Evolutionary conservation across 2,329 filamentous ascomycete genomes (phyloP).

Genomic region (Zymoseptoria crescenta): DNA sequence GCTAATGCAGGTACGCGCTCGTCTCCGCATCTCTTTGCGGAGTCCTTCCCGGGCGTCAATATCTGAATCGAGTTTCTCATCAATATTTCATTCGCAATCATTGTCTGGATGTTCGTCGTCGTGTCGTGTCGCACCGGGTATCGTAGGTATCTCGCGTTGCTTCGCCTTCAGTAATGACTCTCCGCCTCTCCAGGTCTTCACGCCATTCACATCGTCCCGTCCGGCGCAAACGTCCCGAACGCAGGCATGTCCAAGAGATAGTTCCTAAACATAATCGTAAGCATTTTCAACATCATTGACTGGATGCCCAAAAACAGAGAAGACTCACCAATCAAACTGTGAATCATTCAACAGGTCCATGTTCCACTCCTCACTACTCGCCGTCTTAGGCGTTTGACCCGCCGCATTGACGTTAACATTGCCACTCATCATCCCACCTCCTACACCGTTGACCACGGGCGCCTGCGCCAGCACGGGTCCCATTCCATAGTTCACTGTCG

Average conservation of each 20-base stretch:
- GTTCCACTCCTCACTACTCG: slow-evolving; percentile 28
- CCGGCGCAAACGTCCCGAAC: slow-evolving; percentile 26
- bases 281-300: neutral
- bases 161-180: neutral
- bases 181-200: neutral
- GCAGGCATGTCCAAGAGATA: slow-evolving; percentile 28
- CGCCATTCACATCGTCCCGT: slow-evolving; percentile 23
- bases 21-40: neutral
- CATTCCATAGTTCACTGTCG: neutral
- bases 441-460: slow-evolving; percentile 6
- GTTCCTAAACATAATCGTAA: slow-evolving; percentile 1
- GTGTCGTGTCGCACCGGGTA: neutral
- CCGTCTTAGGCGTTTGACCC: slow-evolving; percentile 14
- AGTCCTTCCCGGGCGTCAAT: neutral
- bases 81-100: neutral
- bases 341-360: slow-evolving; percentile 26
- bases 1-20: neutral
- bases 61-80: neutral
- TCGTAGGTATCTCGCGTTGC: neutral
- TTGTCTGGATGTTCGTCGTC: neutral
- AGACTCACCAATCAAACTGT: slow-evolving; percentile 26
- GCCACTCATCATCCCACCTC: neutral
- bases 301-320: neutral
- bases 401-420: neutral
- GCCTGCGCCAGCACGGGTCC: slow-evolving; percentile 3